Evolutionary conservation across 2,329 filamentous ascomycete genomes (phyloP), one percentile per base, ranked within the genome.

Genomic region (Anisogramma anomala): DNA sequence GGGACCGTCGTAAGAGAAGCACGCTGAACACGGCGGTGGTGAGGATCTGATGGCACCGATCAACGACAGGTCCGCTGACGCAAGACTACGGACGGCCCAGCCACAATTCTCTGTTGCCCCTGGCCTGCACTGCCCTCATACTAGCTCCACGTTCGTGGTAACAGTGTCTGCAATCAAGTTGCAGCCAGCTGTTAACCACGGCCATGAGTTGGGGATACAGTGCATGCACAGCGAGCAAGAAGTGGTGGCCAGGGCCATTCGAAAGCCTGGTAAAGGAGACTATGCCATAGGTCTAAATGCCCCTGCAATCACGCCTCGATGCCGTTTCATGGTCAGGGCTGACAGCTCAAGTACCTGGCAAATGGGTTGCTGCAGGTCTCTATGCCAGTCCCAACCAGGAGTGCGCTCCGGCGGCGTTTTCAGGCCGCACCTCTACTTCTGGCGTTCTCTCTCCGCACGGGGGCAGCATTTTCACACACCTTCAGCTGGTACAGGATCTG

Each of bases 401-500:
- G 27, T 14, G 9, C 8, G 4, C n/a, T n/a, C 7, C 7, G 27
- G 14, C 8, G 27, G n/a, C n/a, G 14, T 4, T n/a, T 30, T n/a
- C 14, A 30, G 5, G 13, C 6, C 27, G 13, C 27, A 30, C 13
- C 27, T 6, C 7, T n/a, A 14, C 27, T 15, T 15, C 8, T 14
- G 27, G 27, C n/a, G 13, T 28, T 14, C 13, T 14, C 13, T 15
- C n/a, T 6, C 27, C 27, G 6, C 4, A 14, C 14, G 14, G 27
- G 5, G 22, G 6, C 9, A n/a, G 27, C 13, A n/a, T 14, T n/a
- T 15, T 15, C 27, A 45, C 59, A n/a, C 53, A 75, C 74, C 68
- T 95, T 95, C 43, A 96, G 69, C 62, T 98, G 89, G 58, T 91
- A 94, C 19, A 91, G 77, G 45, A 94, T 80, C 60, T 95, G 88